Conservation (phyloP, 2,329 filamentous ascomycete genomes). For the Xylariaceae sp. region DNA sequence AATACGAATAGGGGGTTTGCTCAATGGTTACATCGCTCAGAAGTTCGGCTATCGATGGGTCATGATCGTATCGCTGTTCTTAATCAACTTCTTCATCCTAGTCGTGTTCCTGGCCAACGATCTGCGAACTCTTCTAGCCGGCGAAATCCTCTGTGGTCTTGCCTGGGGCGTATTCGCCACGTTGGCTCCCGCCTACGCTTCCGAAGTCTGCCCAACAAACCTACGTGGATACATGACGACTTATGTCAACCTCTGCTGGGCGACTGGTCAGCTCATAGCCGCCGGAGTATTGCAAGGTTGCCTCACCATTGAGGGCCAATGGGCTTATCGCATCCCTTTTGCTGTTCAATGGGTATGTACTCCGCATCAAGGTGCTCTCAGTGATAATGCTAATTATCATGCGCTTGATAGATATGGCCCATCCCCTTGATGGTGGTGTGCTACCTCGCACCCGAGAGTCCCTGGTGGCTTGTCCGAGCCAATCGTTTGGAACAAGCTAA, state of each 20-base stretch:
- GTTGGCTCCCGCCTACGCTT: slow-evolving; percentile 34
- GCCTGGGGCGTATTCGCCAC: slow-evolving; percentile 34
- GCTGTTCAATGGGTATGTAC: slow-evolving; percentile 40
- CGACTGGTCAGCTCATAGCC: slow-evolving; percentile 41
- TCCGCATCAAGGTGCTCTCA: neutral
- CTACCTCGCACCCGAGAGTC: slow-evolving; percentile 44
- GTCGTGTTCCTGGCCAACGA: slow-evolving; percentile 28
- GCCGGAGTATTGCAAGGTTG: slow-evolving; percentile 40
- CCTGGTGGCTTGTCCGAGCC: slow-evolving; percentile 44
- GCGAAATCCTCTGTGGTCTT: slow-evolving; percentile 32
- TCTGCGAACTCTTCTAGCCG: slow-evolving; percentile 24
- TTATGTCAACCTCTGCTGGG: slow-evolving; percentile 48
- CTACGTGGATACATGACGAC: slow-evolving; percentile 40
- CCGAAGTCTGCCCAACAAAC: slow-evolving; percentile 34
- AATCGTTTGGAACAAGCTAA: slow-evolving; percentile 37
- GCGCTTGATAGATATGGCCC: slow-evolving; percentile 34
- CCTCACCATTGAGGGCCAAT: slow-evolving; percentile 34
- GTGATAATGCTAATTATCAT: too few species aligned
- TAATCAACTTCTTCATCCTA: slow-evolving; percentile 31
- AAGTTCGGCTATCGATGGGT: slow-evolving; percentile 31
- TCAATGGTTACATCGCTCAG: slow-evolving; percentile 31
- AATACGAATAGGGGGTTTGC: slow-evolving; percentile 22
- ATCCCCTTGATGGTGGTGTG: slow-evolving; percentile 38
- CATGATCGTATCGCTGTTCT: slow-evolving; percentile 27
- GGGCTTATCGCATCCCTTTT: slow-evolving; percentile 44